These are phyloP conservation scores for Wickerhamiella allomyrinae DNA, from an alignment of 805 yeast genomes.

Conservation along the genomic window DNA sequence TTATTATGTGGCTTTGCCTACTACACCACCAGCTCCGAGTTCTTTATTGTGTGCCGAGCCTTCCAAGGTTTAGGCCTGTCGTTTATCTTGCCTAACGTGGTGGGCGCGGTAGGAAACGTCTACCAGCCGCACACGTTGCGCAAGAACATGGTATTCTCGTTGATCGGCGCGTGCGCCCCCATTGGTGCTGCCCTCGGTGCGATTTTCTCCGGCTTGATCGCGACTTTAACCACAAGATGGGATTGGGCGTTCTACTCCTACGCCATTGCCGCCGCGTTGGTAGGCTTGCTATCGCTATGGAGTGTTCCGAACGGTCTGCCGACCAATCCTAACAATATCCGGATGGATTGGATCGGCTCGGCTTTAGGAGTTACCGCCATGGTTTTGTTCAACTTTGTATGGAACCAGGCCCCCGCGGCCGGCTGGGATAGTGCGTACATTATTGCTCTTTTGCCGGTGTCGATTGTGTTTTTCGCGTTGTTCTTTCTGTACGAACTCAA, in stretches of 20 bases:
- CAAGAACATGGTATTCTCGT: constrained; percentile 42
- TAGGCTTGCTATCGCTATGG: constrained; percentile 7
- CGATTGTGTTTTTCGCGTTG: constrained; percentile 36
- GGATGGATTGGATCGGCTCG: constrained; percentile 44
- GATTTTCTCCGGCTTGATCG: constrained; percentile 25
- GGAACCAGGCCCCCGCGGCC: constrained; percentile 62
- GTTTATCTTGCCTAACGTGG: constrained; percentile 41
- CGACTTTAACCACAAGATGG: constrained; percentile 13
- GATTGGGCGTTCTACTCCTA: constrained; percentile 31
- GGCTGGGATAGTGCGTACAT: constrained; percentile 55
- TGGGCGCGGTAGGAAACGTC: constrained; percentile 38
- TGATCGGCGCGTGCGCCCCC: constrained; percentile 51
- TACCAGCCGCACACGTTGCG: constrained; percentile 19
- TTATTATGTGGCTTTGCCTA: constrained; percentile 44
- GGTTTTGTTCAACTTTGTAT: constrained; percentile 48
- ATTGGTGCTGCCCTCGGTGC: constrained; percentile 47
- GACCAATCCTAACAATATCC: constrained; percentile 16
- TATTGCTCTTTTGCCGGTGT: constrained; percentile 40
- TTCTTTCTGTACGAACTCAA: constrained; percentile 23
- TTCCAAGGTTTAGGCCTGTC: constrained; percentile 56
- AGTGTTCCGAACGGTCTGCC: constrained; percentile 14
- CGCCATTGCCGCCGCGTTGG: constrained; percentile 22
- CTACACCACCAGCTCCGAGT: constrained; percentile 26
- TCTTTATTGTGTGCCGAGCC: constrained; percentile 35
- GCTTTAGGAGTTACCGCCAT: constrained; percentile 44